Evolutionary conservation across 768 basidiomycete species (phyloP), one percentile per base, ranked within the genome.

Genomic region (Phanerodontia chrysosporium): DNA sequence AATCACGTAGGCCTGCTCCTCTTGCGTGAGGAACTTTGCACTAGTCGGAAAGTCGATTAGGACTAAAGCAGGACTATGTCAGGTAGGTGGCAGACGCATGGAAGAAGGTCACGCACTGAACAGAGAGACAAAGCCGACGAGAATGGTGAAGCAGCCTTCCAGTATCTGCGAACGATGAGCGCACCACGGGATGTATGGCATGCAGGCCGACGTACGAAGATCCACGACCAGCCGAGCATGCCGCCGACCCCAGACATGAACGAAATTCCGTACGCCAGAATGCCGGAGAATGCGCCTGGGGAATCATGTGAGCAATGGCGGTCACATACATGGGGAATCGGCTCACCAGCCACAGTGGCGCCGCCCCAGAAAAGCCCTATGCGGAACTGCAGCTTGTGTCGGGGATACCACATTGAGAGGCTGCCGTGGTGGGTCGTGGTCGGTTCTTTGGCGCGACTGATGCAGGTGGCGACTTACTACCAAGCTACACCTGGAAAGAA

Each of bases 401-500:
- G 60, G 1, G 67, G 67, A 36, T 70, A 70, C 67, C 69, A 68
- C 2, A 70, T 51, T 10, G 49, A 51, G 29, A 51, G 49, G 29
- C 49, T 51, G 32, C n/a, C n/a, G n/a, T n/a, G n/a, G 46, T 12
- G 46, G 12, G 29, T 36, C 5, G 35, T 4, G n/a, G 62, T 64
- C 66, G 8, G 68, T 62, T 13, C 64, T 45, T 6, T 66, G 62
- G 18, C 36, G 36, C 36, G 36, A 39, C 9, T 39, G 18, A 13
- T 35, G 32, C 73, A 39, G 42, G 80, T 3, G 10, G 45, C 45
- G 22, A 53, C 52, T 39, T 24, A 53, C 52, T 53, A 90, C 73
- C 87, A 91, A 0, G 82, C 79, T 9, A 89, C 84, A 25, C 87
- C 87, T 10, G 89, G 87, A 69, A 86, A 89, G 9, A 88, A 66